Base-by-base conservation (phyloP, 2,329 filamentous ascomycete species). In the Aspergillus sp. region DNA sequence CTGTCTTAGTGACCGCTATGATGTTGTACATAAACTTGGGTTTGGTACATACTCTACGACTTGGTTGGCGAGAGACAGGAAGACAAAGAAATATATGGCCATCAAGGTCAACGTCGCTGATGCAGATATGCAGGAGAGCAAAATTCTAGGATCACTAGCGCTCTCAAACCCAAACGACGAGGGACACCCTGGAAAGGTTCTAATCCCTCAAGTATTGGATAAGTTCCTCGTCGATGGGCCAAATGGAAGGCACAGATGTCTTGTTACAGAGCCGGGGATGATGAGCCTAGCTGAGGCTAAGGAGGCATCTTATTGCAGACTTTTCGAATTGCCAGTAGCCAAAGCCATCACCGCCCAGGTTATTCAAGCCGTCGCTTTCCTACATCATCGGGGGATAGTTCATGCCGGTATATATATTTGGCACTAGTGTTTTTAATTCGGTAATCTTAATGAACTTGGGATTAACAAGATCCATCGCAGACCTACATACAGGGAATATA, bases 381-480 rank as follows among this genome's bases (percentile, higher is more conserved):
- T 57, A 5, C 58, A 59, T 47, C 48, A 39, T 42, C 51, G 48
- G 48, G 56, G 54, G 4, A 51, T 56, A 40, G 53, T 56, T 33
- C 57, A 61, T 44, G 55, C 44, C 8, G 55, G 53, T 57, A 56
- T 42, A 53, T 57, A 40, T 45, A 38, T 5, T 40, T 28, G 4
- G 7, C 4, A 35, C n/a, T 5, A 26, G 35, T 27, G 35, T 33
- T 7, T 9, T 4, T 5, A 26, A 7, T 27, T 43, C 57, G 54
- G 58, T 46, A 48, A 32, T n/a, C 19, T 19, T 19, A 19, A 19
- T 19, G 19, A 19, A 6, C 33, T 32, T n/a, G 40, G 44, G 26
- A 43, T 38, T 10, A 41, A 49, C n/a, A 41, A 47, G 27, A 29
- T 19, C 2, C 19, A 19, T 19, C 19, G 5, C 41, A 29, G 41